phyloP scores from a whole-genome alignment of 176 grass and related monocot species.

The bread wheat (Triticum aestivum) region DNA sequence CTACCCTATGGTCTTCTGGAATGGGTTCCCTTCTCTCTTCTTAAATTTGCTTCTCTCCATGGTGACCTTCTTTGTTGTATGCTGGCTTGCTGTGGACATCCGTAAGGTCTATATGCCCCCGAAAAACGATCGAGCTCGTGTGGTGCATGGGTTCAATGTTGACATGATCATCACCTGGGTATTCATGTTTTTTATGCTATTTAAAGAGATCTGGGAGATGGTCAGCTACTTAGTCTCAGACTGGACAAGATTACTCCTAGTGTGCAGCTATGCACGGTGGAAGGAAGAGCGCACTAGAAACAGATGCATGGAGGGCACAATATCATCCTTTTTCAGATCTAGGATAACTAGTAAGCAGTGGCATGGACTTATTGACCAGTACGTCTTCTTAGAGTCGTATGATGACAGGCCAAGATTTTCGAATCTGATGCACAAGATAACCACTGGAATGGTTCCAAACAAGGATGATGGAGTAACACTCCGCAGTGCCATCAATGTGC shows the following conservation, averaged over 20 bases:
- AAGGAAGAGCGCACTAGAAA: fast-evolving
- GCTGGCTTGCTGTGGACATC: slow-evolving; percentile 1
- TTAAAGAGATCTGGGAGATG: slow-evolving; percentile 28
- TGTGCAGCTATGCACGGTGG: background rate
- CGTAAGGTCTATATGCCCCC: background rate
- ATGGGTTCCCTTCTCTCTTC: background rate
- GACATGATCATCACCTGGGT: background rate
- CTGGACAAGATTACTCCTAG: slow-evolving; percentile 14
- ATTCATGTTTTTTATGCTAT: background rate
- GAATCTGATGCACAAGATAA: background rate
- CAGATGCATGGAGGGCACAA: background rate
- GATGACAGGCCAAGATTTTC: background rate
- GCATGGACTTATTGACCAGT: background rate
- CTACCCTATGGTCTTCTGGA: slow-evolving; percentile 21
- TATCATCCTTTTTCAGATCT: background rate
- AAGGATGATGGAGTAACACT: background rate
- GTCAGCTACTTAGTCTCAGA: background rate
- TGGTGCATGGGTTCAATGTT: background rate
- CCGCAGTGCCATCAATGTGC: fast-evolving
- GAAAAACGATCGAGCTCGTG: background rate
- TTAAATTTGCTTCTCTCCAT: background rate
- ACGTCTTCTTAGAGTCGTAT: background rate
- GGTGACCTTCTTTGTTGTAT: background rate
- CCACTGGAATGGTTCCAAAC: background rate
- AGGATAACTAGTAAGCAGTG: background rate